Percentiles rank a stretch among this genome's conserved stretches.
Conservation (phyloP, 257 asterid species). For the Lycium ferocissimum region DNA sequence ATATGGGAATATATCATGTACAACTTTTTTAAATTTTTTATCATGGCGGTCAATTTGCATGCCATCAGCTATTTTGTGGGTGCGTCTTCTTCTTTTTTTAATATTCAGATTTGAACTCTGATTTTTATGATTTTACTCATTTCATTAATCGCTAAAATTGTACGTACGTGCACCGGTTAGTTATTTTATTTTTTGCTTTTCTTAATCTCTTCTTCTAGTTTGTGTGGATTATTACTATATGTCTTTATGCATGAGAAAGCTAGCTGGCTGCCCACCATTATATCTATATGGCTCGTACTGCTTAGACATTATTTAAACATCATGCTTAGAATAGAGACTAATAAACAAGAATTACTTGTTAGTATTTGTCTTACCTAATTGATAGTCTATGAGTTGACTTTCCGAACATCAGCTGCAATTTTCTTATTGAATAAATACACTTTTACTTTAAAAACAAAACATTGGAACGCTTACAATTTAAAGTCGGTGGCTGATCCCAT, state of each 20-base stretch:
- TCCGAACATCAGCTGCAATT: neutral
- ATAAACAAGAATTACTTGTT: neutral
- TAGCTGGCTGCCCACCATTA: conserved; percentile 23
- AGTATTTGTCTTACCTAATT: neutral
- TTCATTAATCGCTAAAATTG: neutral
- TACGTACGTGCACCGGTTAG: too few species aligned
- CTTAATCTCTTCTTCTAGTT: too few species aligned
- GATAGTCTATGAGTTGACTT: neutral
- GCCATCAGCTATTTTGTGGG: neutral
- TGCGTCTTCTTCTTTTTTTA: neutral
- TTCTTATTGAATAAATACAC: neutral
- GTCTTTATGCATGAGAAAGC: neutral
- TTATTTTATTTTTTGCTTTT: too few species aligned
- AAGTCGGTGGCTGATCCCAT: conserved; percentile 18
- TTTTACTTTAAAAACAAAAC: neutral
- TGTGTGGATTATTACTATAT: too few species aligned
- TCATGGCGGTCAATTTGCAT: neutral
- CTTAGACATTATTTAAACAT: neutral
- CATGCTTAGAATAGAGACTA: conserved; percentile 15
- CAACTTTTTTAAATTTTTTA: too few species aligned
- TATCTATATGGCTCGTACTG: neutral
- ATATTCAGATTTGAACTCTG: neutral
- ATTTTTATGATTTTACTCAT: neutral
- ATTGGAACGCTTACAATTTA: neutral
- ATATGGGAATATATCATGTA: neutral